Base-by-base conservation (phyloP, 2,329 filamentous ascomycete genomes). In the Aspergillus quadrilineatus region DNA sequence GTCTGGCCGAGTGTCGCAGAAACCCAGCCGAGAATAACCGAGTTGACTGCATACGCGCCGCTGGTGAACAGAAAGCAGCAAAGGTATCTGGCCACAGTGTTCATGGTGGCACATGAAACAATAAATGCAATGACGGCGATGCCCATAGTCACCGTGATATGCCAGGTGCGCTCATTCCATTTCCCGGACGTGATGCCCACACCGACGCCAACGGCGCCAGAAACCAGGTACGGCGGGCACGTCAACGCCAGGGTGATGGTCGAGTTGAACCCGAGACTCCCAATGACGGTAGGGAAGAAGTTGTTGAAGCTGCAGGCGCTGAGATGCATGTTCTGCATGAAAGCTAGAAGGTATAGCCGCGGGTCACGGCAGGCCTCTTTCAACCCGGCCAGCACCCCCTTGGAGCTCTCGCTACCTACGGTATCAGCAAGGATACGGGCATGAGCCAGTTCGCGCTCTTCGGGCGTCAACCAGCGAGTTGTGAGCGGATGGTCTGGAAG, bases 241-340 rank as follows among this genome's bases (percentile, higher is more conserved):
- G 79, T 82, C 2, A 82, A 72, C 1, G 79, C 74, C 1, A 82
- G 70, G 0, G 79, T 80, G 30, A 80, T 75, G 2, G 77, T 80
- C 0, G 58, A 68, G 50, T 65, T 71, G 66, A 79, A 80, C 0
- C 77, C 22, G 22, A 22, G 22, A 22, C 22, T 22, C 22, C 22
- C 22, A 22, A 22, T 22, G 22, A 22, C 22, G 22, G 22, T 22
- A 22, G 22, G 22, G 22, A 22, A 22, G 22, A 22, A 22, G 22
- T 22, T 22, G 22, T 22, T 22, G 22, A 22, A 22, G 22, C 22
- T 22, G 22, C 22, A 22, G 22, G 22, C 22, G 22, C 22, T 22
- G 22, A 22, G 63, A 62, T 78, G 76, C 69, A 77, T 74, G 59
- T 78, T 77, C 59, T 79, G 75, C 73, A 79, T 77, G 56, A 78